phyloP scores from a whole-genome alignment of 768 basidiomycete genomes.

The Butyriboletus loyo region DNA sequence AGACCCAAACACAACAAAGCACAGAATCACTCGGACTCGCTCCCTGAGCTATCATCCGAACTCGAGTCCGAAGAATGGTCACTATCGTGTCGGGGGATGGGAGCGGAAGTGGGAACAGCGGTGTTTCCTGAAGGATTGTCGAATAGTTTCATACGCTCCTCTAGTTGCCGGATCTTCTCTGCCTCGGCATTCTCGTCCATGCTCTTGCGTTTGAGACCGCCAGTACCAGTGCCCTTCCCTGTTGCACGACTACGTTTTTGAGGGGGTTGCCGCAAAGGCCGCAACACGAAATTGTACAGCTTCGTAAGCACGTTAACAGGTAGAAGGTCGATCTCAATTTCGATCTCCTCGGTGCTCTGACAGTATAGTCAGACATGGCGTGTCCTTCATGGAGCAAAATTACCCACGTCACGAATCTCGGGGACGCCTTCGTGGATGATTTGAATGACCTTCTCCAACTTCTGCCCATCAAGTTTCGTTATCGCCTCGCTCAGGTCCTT shows the following conservation, averaged over 20 bases:
- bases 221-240: constrained; percentile 82
- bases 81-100: constrained; percentile 41
- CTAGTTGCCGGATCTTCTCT: constrained; percentile 89
- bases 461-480: constrained; percentile 73
- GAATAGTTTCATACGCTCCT: constrained; percentile 84
- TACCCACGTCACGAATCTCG: constrained; percentile 86
- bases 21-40: constrained; percentile 68
- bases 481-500: constrained; percentile 97
- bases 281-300: constrained; percentile 93
- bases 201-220: constrained; percentile 88
- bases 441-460: constrained; percentile 86
- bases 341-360: constrained; percentile 96
- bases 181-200: constrained; percentile 98
- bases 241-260: constrained; percentile 57
- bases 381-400: constrained; percentile 5
- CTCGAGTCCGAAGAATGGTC: constrained; percentile 80
- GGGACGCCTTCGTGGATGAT: constrained; percentile 95
- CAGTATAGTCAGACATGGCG: constrained; percentile 12
- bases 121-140: constrained; percentile 52
- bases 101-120: constrained; percentile 32
- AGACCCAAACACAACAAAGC: constrained; percentile 11
- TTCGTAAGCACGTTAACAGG: constrained; percentile 85
- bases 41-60: constrained; percentile 77
- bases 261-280: constrained; percentile 66
- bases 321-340: constrained; percentile 93